Percentiles rank a stretch among this genome's conserved stretches.
Evolutionary conservation across 768 basidiomycete species (phyloP).

Genomic region (Leucosporidium creatinivorum): DNA sequence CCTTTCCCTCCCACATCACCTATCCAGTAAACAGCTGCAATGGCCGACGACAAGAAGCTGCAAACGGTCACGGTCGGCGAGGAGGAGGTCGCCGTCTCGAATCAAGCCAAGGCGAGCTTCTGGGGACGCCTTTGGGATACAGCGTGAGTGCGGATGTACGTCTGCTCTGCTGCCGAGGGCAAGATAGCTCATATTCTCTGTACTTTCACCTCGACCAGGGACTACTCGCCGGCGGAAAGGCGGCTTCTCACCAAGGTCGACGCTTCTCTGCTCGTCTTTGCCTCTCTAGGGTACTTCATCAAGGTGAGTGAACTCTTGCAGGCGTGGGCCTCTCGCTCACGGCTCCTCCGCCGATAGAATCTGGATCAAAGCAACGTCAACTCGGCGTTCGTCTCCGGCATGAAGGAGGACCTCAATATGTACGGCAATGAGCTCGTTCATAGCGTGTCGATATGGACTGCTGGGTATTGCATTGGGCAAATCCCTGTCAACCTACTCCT

Average conservation of each 20-base stretch:
- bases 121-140: too few relatives aligned
- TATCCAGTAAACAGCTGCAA: too few relatives aligned
- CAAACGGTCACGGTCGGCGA: too few relatives aligned
- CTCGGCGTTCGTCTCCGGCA: slow-evolving; percentile 57
- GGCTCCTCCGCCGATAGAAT: not conserved
- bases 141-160: too few relatives aligned
- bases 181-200: too few relatives aligned
- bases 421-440: slow-evolving; percentile 53
- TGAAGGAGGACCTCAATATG: slow-evolving; percentile 65
- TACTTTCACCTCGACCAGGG: not conserved
- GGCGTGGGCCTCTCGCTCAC: not conserved
- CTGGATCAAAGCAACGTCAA: not conserved
- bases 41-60: too few relatives aligned
- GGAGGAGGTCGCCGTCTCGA: too few relatives aligned
- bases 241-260: slow-evolving; percentile 1
- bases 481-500: not conserved
- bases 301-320: not conserved
- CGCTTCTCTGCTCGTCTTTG: slow-evolving; percentile 12
- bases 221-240: slow-evolving; percentile 5
- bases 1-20: too few relatives aligned
- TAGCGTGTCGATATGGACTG: not conserved
- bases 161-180: too few relatives aligned
- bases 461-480: not conserved
- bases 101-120: too few relatives aligned
- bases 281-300: slow-evolving; percentile 1